Percentiles rank a stretch among this genome's conserved stretches.
These are phyloP conservation scores for Chaetomium sp. DNA, from an alignment of 2,329 filamentous ascomycete genomes.

Conservation along the genomic window DNA sequence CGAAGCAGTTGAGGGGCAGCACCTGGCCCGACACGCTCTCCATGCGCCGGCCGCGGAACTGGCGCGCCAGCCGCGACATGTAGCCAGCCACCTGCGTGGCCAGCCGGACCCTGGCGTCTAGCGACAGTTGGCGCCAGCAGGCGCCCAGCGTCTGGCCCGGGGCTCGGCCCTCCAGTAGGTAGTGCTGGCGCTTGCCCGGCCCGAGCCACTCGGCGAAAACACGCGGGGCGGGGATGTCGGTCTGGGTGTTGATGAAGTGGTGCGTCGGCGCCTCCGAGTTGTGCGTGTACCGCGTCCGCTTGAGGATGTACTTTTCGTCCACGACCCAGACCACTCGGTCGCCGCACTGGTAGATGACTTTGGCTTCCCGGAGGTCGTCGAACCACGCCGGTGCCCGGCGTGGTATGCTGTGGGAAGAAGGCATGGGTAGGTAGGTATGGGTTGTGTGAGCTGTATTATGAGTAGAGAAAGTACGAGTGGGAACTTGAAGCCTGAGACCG, in stretches of 20 bases:
- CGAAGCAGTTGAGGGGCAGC: slow-evolving; percentile 20
- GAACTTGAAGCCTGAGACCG: too few relatives aligned
- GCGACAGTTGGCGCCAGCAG: slow-evolving; percentile 9
- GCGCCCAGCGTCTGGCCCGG: slow-evolving; percentile 16
- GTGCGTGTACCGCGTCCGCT: neutral
- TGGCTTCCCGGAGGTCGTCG: neutral
- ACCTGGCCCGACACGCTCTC: slow-evolving; percentile 4
- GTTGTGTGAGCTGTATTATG: neutral
- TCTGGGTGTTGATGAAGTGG: neutral
- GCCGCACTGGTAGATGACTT: slow-evolving; percentile 7
- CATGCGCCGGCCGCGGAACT: slow-evolving; percentile 3
- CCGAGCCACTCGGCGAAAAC: slow-evolving; percentile 21
- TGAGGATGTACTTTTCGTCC: slow-evolving; percentile 11
- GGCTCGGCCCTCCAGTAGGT: slow-evolving; percentile 15
- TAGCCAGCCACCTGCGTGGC: slow-evolving; percentile 6
- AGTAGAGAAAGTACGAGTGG: neutral
- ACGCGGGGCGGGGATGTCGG: slow-evolving; percentile 16
- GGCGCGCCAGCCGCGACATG: neutral
- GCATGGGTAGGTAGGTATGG: neutral
- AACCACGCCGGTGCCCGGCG: slow-evolving; percentile 1
- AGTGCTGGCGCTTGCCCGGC: neutral
- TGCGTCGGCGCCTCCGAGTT: slow-evolving; percentile 17
- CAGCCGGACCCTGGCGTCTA: neutral
- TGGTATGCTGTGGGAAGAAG: too few relatives aligned
- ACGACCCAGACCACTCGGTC: slow-evolving; percentile 8